Evolutionary conservation across 768 basidiomycete species (phyloP), one percentile per base, ranked within the genome.

Genomic region (Leccinum aurantiacum): DNA sequence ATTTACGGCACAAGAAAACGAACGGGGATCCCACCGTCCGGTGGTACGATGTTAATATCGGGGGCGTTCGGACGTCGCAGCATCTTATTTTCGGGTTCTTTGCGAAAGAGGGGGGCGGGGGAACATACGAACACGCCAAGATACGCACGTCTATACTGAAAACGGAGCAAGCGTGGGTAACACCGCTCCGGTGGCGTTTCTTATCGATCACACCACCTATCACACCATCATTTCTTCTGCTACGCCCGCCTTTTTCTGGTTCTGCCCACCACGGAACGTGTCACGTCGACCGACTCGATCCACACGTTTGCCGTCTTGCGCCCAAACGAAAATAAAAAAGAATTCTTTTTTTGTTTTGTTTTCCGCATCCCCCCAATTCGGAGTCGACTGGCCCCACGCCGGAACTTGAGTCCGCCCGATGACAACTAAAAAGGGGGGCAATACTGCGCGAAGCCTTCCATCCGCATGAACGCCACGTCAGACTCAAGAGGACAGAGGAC

Each of bases 241-340:
- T 53, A 54, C 35, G 60, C 57, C 22, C 48, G 48, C 15, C 22
- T 14, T 25, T 24, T 33, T 22, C 37, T 48, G 13, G 15, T 25
- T 27, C n/a, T 11, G 53, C 4, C 58, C 67, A 22, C n/a, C 14
- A 53, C 56, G 10, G 50, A 61, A 69, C 68, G 68, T 65, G 65
- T 60, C 60, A 47, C 6, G 58, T 60, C 10, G 37, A 44, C 63
- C 65, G 63, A 69, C 65, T 60, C 63, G 63, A 69, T 63, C 50
- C 51, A 17, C 29, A 55, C 56, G 9, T 55, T 62, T 19, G 31
- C 2, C 5, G 1, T 22, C 17, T 13, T 33, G 7, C 47, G 14
- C 47, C 27, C 51, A 33, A 19, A 52, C 3, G 9, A 31, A 27
- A n/a, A 15, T 17, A 25, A 31, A 10, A 50, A 22, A 35, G 31